These are phyloP conservation scores for Mucor irregularis DNA, from an alignment of 371 early-diverging fungal genomes.

Conservation along the genomic window DNA sequence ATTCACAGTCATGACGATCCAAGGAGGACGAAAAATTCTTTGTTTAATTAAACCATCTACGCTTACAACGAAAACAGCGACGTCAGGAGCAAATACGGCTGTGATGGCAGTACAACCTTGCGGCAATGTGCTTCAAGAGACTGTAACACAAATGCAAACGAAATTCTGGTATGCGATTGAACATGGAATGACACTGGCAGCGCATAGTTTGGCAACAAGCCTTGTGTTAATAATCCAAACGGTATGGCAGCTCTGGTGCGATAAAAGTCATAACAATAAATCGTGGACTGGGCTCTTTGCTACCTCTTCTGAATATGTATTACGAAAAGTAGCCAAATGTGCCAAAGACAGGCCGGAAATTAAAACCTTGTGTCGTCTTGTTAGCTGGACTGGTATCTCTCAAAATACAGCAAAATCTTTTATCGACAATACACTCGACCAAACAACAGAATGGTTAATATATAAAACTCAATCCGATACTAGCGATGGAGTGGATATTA, in stretches of 20 bases:
- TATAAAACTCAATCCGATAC: neutral
- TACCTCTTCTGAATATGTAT: slow-evolving; percentile 6
- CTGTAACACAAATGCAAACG: slow-evolving; percentile 8
- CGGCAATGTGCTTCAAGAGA: neutral
- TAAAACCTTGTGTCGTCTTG: slow-evolving; percentile 1
- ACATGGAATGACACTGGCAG: slow-evolving; percentile 15
- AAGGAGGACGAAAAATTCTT: slow-evolving; percentile 10
- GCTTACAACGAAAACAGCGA: neutral
- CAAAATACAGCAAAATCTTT: slow-evolving; percentile 7
- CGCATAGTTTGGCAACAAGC: slow-evolving; percentile 9
- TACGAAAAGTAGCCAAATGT: neutral
- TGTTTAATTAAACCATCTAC: slow-evolving; percentile 17
- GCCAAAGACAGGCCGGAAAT: slow-evolving; percentile 19
- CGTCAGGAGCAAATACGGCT: neutral
- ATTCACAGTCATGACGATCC: slow-evolving; percentile 20
- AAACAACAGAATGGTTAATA: slow-evolving; percentile 21
- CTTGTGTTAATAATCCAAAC: slow-evolving; percentile 11
- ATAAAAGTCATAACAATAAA: neutral
- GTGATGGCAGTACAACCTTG: neutral
- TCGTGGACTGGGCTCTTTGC: neutral
- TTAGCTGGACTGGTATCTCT: slow-evolving; percentile 17
- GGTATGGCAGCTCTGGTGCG: slow-evolving; percentile 2
- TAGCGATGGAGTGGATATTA: neutral
- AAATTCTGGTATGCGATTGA: slow-evolving; percentile 22
- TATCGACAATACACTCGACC: slow-evolving; percentile 15